Evolutionary conservation across 2,329 filamentous ascomycete genomes (phyloP).

Genomic region (Trichoderma atroviride): DNA sequence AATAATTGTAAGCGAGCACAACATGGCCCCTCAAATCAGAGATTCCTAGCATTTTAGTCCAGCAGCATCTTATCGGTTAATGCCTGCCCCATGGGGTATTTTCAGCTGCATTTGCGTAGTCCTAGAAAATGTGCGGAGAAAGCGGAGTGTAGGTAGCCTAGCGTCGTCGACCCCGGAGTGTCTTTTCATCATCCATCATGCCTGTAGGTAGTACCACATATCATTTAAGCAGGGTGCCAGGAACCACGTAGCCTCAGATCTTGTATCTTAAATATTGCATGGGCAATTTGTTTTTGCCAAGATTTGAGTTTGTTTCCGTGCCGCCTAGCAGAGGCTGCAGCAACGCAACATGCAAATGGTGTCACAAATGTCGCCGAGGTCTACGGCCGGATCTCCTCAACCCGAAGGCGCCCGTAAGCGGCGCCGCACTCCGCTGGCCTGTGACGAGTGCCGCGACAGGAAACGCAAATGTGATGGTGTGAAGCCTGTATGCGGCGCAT

Average conservation of each 20-base stretch:
- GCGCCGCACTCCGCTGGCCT: not conserved
- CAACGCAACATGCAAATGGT: not conserved
- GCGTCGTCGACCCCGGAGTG: not conserved
- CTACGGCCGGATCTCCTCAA: not conserved
- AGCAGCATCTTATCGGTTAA: not conserved
- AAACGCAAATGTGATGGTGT: constrained; percentile 10
- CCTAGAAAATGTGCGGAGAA: not conserved
- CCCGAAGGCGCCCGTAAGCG: not conserved
- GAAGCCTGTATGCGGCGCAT: constrained; percentile 6
- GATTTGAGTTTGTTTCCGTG: not conserved
- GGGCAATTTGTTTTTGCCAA: not conserved
- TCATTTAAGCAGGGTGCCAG: not conserved
- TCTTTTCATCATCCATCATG: not conserved
- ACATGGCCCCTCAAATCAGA: not conserved
- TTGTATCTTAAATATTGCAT: not conserved
- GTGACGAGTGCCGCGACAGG: constrained; percentile 3
- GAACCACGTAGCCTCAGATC: not conserved
- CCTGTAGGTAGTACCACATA: not conserved
- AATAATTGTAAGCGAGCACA: not conserved
- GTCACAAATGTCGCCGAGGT: not conserved
- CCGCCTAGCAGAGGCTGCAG: not conserved
- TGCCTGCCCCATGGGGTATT: not conserved
- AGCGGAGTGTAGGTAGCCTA: not conserved
- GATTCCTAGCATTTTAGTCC: not conserved
- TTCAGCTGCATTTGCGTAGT: not conserved